Evolutionary conservation across 202 grass and related monocot genomes (phyloP).

Genomic region (Carex sylvatica): DNA sequence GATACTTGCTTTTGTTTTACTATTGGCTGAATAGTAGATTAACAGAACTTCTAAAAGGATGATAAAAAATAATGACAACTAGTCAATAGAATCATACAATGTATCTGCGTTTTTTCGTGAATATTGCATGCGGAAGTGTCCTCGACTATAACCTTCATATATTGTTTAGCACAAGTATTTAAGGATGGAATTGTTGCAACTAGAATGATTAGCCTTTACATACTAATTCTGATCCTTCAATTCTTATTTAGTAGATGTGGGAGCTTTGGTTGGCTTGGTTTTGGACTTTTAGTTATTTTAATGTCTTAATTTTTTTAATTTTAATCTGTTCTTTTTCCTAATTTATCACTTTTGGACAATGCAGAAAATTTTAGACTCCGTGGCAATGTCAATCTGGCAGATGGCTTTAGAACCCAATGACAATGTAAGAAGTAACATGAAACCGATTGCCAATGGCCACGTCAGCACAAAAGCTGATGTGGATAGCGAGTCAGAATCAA

Average conservation of each 20-base stretch:
- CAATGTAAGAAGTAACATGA: slow-evolving; percentile 34
- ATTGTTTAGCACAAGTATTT: not conserved
- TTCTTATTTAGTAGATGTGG: not conserved
- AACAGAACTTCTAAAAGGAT: not conserved
- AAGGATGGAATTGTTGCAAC: not conserved
- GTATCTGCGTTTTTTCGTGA: not conserved
- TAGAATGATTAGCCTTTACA: not conserved
- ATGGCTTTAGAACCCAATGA: slow-evolving; percentile 75
- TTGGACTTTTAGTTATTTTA: not conserved
- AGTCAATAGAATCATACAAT: not conserved
- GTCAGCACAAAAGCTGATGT: slow-evolving; percentile 35
- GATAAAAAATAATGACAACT: not conserved
- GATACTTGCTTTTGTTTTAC: not conserved
- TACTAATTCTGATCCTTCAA: not conserved
- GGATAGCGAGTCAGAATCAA: slow-evolving; percentile 56
- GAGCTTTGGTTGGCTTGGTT: not conserved
- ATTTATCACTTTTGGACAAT: slow-evolving; percentile 22
- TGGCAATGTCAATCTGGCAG: slow-evolving; percentile 73
- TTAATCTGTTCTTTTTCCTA: not conserved
- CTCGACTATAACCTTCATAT: not conserved
- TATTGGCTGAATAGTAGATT: not conserved
- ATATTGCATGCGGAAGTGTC: not conserved
- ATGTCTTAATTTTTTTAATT: not conserved
- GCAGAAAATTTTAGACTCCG: slow-evolving; percentile 62
- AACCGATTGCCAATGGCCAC: slow-evolving; percentile 37